Conservation (phyloP, 2,329 filamentous ascomycete genomes). For the Scleromitrula shiraiana region DNA sequence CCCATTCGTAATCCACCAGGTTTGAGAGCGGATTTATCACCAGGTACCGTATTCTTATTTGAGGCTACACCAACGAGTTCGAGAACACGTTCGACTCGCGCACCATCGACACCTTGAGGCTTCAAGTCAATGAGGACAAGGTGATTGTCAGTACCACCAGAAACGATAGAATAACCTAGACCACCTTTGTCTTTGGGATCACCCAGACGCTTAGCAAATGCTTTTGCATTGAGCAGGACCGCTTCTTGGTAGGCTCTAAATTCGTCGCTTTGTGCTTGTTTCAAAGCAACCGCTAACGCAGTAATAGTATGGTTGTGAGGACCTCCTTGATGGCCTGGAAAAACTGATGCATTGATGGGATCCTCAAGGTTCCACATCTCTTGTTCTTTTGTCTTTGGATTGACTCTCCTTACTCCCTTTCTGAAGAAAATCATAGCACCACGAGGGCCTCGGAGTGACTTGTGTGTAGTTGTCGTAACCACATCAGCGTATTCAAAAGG, state of each 20-base stretch:
- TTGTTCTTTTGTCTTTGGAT: slow-evolving; percentile 79
- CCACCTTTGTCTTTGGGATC: slow-evolving; percentile 61
- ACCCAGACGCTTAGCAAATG: slow-evolving; percentile 63
- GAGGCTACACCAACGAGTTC: slow-evolving; percentile 93
- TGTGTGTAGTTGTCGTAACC: slow-evolving; percentile 97
- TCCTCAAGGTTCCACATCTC: slow-evolving; percentile 83
- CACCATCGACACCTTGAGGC: slow-evolving; percentile 78
- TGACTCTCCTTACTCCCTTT: slow-evolving; percentile 75
- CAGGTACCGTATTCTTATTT: slow-evolving; percentile 98
- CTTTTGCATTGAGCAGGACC: slow-evolving; percentile 85
- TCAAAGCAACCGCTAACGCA: slow-evolving; percentile 84
- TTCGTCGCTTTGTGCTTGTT: slow-evolving; percentile 82
- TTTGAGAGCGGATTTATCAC: slow-evolving; percentile 86
- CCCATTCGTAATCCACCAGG: slow-evolving; percentile 91
- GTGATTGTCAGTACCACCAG: slow-evolving; percentile 95
- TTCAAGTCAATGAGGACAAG: slow-evolving; percentile 90
- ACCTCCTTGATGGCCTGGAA: slow-evolving; percentile 95
- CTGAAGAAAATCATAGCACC: slow-evolving; percentile 99
- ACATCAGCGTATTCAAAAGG: slow-evolving; percentile 89
- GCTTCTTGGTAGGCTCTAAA: slow-evolving; percentile 90
- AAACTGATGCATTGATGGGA: slow-evolving; percentile 93
- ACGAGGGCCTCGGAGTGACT: slow-evolving; percentile 87
- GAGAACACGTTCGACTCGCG: slow-evolving; percentile 80
- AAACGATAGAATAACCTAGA: slow-evolving; percentile 81
- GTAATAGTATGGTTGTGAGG: slow-evolving; percentile 99